Conservation (phyloP, 208 protist genomes). For the Phytomonas sp. region DNA sequence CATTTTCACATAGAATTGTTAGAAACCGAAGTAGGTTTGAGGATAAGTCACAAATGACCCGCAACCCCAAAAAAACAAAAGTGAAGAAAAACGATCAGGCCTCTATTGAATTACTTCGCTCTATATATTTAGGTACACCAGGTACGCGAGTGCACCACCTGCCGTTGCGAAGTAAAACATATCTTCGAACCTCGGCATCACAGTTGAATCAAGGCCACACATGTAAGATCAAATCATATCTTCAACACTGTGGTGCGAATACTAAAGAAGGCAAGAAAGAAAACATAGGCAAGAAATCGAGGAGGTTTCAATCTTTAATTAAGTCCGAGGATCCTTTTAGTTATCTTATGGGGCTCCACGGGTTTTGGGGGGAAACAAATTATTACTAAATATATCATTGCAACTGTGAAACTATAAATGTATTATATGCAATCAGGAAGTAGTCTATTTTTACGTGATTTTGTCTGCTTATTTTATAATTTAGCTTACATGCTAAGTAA, state of each 20-base stretch:
- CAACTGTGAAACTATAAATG: background rate
- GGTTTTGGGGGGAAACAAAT: conserved; percentile 28
- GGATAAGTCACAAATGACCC: background rate
- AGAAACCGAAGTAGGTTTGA: background rate
- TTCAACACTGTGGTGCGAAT: background rate
- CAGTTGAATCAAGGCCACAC: background rate
- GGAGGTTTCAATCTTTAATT: conserved; percentile 2
- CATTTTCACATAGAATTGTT: background rate
- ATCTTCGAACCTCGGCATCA: background rate
- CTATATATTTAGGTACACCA: conserved; percentile 3
- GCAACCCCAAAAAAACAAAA: background rate
- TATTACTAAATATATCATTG: conserved; percentile 2
- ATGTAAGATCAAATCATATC: background rate
- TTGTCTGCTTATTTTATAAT: background rate
- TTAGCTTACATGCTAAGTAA: background rate
- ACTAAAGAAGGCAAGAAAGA: background rate
- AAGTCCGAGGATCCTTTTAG: conserved; percentile 14
- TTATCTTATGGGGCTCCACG: conserved; percentile 21
- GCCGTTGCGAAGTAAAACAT: background rate
- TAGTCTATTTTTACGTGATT: background rate
- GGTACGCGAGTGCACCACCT: background rate
- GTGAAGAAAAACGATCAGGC: conserved; percentile 6
- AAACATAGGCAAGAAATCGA: background rate
- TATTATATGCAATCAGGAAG: background rate
- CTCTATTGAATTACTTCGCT: conserved; percentile 1